Percentiles rank a stretch among this genome's conserved stretches.
Conservation (phyloP, 169 alveolate species). For the Toxoplasma gondii region DNA sequence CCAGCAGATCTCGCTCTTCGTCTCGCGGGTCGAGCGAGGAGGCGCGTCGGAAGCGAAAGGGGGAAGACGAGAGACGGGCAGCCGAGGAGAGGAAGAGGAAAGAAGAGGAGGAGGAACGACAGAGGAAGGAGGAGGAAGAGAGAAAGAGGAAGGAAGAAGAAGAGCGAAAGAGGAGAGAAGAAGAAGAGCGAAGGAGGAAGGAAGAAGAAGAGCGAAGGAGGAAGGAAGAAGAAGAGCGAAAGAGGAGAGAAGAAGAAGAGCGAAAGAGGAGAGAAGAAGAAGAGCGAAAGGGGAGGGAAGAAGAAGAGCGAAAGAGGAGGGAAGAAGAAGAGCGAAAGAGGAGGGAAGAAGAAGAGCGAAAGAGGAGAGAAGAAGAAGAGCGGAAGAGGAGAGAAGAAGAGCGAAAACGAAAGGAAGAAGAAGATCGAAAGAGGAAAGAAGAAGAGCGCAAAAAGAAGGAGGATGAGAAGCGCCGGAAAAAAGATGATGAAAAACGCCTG, state of each 20-base stretch:
- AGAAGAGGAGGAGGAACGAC: neutral
- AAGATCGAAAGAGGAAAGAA: too few relatives aligned
- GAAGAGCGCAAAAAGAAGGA: neutral
- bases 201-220: neutral
- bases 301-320: neutral
- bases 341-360: neutral
- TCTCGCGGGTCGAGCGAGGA: neutral
- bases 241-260: neutral
- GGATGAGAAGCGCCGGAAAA: neutral
- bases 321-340: neutral
- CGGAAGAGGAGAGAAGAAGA: neutral
- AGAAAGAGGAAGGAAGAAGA: neutral
- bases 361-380: neutral
- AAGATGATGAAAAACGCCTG: neutral
- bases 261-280: neutral
- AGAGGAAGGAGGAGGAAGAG: neutral
- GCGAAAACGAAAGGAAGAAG: neutral
- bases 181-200: neutral
- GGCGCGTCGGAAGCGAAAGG: neutral
- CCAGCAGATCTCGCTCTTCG: neutral
- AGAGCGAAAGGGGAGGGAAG: neutral
- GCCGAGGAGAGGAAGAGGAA: slow-evolving; percentile 1
- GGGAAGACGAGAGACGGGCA: neutral
- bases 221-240: neutral
- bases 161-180: neutral